Evolutionary conservation across 179 eudicot species (phyloP), one percentile per base, ranked within the genome.

Genomic region (Heliamphora pulchella): DNA sequence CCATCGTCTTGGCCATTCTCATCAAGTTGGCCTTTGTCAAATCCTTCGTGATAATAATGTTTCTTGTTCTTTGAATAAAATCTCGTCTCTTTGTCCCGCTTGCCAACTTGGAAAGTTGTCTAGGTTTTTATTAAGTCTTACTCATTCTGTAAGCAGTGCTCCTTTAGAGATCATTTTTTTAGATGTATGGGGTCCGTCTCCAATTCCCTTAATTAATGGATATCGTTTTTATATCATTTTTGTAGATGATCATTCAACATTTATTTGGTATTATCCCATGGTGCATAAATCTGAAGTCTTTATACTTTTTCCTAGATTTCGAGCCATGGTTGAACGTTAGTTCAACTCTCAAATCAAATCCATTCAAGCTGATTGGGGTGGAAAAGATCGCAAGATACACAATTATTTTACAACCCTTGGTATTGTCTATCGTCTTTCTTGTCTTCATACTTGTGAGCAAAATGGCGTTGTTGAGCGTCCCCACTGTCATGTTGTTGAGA

Each of bases 351-450:
- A 74, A 62, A 59, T 80, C 1, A 80, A 80, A n/a, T 8, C 22
- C 17, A 65, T 80, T n/a, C 78, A 74, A 71, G 41, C 81, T 17
- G 69, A 71, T 4, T 71, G 70, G 81, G 81, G 62, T 63, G 65
- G 73, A 7, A 73, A 80, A 80, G 74, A 48, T 6, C 51, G 51
- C 5, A 62, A 54, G n/a, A 17, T 80, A 0, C 44, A 51, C 10
- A 6, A 44, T 0, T 51, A 22, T 14, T 57, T 62, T 4, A 11
- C 47, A 18, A 0, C 22, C 2, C 4, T 2, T 41, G 81, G 68
- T 15, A 79, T 79, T 79, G 1, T n/a, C 1, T 74, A 74, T 65
- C 55, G 55, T 4, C 3, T 80, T 4, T 3, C 75, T 9, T 80
- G 58, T 14, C 79, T 79, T 1, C 67, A 80, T 18, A 80, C 79